Conservation (phyloP, 2,329 filamentous ascomycete genomes). For the Didymella pinodella region DNA sequence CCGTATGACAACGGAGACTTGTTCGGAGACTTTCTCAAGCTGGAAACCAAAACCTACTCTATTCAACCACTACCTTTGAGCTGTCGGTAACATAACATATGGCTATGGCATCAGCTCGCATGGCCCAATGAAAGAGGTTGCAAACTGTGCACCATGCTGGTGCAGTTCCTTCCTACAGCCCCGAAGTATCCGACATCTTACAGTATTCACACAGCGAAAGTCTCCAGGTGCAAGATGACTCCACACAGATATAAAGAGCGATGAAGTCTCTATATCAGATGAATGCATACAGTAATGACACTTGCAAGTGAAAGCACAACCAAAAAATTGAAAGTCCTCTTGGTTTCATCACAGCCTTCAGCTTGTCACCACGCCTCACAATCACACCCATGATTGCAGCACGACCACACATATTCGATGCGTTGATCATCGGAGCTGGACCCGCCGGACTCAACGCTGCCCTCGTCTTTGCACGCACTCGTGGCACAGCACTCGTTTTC, state of each 20-base stretch:
- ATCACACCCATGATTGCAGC: slow-evolving; percentile 16
- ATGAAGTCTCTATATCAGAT: no score
- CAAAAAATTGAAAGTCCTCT: not conserved
- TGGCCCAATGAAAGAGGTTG: not conserved
- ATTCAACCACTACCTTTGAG: not conserved
- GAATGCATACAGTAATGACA: not conserved
- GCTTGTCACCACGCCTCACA: not conserved
- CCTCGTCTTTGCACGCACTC: slow-evolving; percentile 50
- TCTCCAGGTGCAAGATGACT: not conserved
- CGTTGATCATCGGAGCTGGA: slow-evolving; percentile 52
- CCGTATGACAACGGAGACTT: slow-evolving; percentile 7
- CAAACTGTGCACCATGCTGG: not conserved
- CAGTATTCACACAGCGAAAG: not conserved
- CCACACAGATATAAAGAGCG: not conserved
- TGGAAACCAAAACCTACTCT: not conserved
- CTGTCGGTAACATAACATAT: not conserved
- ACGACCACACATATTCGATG: slow-evolving; percentile 37
- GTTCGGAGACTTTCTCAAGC: slow-evolving; percentile 2
- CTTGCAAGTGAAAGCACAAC: not conserved
- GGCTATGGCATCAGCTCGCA: not conserved
- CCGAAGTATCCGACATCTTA: not conserved
- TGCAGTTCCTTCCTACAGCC: not conserved
- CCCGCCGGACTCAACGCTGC: slow-evolving; percentile 57
- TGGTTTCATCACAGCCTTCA: not conserved
- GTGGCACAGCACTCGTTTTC: slow-evolving; percentile 55